Conservation (phyloP, 345 rosid genomes). For the Populus davidiana region DNA sequence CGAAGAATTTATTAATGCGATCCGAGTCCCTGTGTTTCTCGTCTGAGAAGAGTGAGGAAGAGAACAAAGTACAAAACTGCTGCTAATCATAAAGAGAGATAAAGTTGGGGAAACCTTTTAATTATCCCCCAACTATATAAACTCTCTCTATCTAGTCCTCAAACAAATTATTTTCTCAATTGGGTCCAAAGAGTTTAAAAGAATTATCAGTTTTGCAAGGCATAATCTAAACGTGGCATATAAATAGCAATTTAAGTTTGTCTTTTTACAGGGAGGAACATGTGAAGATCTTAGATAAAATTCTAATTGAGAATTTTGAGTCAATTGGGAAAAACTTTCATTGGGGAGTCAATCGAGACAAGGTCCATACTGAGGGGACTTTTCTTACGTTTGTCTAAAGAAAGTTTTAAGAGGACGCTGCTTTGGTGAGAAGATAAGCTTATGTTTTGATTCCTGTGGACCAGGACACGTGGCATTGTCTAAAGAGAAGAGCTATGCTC, state of each 20-base stretch:
- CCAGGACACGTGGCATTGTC: conserved; percentile 5
- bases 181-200: background rate
- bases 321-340: background rate
- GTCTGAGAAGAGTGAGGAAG: background rate
- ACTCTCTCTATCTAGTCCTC: background rate
- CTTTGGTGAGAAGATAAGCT: background rate
- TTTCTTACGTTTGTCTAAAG: background rate
- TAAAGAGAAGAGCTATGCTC: background rate
- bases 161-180: background rate
- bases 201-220: no score
- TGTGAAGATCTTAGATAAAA: background rate
- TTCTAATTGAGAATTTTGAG: background rate
- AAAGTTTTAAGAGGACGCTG: background rate
- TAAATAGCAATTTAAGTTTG: accelerated
- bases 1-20: background rate
- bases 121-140: background rate
- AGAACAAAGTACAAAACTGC: background rate
- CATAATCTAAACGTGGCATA: no score
- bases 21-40: background rate
- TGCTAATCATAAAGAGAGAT: background rate
- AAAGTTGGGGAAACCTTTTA: background rate
- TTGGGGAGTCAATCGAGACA: background rate
- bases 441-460: background rate
- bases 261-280: no score
- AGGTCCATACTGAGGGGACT: background rate